phyloP scores from a whole-genome alignment of 768 basidiomycete species.

The Boletus rubescentipes region DNA sequence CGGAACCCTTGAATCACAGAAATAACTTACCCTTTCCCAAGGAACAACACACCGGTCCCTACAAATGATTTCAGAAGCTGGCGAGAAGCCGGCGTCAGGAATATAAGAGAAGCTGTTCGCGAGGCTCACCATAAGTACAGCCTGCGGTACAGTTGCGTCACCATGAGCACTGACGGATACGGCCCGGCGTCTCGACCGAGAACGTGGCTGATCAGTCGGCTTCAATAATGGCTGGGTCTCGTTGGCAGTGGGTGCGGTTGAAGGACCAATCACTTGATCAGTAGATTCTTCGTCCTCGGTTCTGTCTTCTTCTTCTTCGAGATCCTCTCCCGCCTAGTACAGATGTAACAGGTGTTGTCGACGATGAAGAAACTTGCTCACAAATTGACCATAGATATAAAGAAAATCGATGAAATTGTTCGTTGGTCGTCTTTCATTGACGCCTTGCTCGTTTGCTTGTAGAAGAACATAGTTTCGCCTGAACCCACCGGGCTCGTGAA shows the following conservation, averaged over 20 bases:
- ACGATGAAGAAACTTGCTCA: constrained; percentile 41
- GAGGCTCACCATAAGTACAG: constrained; percentile 80
- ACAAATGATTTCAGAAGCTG: constrained; percentile 92
- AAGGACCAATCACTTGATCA: constrained; percentile 21
- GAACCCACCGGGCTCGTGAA: constrained; percentile 95
- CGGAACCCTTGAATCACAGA: neutral
- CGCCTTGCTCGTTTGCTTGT: constrained; percentile 65
- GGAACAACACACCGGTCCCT: constrained; percentile 93
- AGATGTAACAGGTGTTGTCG: constrained; percentile 1
- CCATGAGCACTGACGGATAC: constrained; percentile 65
- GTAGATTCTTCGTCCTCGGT: constrained; percentile 54
- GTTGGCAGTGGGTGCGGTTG: constrained; percentile 13
- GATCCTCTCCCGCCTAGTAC: constrained; percentile 81
- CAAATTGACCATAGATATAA: constrained; percentile 94
- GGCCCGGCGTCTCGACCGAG: constrained; percentile 54
- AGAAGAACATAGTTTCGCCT: constrained; percentile 82
- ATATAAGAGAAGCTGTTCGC: neutral
- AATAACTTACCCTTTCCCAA: constrained; percentile 82
- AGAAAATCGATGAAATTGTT: constrained; percentile 95
- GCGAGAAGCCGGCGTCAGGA: neutral
- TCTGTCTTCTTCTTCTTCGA: constrained; percentile 82
- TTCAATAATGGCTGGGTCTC: constrained; percentile 62
- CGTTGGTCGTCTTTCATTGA: constrained; percentile 58
- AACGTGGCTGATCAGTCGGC: constrained; percentile 39
- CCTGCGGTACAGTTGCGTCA: constrained; percentile 88